These are phyloP conservation scores for Xylaria flabelliformis DNA, from an alignment of 495 filamentous ascomycete genomes.

Conservation along the genomic window DNA sequence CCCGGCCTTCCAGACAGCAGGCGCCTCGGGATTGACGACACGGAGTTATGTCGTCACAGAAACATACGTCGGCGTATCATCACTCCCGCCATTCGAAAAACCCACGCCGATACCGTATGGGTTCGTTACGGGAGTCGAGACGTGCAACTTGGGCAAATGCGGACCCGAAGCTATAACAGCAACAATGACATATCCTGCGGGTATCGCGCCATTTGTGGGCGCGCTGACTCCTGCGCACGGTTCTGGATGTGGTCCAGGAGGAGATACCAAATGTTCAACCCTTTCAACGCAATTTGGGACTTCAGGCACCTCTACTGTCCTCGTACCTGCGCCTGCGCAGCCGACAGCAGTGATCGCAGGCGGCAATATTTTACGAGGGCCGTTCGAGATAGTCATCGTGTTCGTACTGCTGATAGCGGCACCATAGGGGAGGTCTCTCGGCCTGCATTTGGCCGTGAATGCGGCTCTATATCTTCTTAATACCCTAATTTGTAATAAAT, in stretches of 20 bases:
- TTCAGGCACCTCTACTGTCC: not conserved
- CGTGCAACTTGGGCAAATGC: slow-evolving; percentile 5
- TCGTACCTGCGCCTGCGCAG: not conserved
- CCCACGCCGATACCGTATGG: slow-evolving; percentile 20
- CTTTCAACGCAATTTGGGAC: not conserved
- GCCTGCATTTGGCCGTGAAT: not conserved
- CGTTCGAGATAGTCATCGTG: not conserved
- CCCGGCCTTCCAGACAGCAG: slow-evolving; percentile 3
- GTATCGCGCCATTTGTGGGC: not conserved
- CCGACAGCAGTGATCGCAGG: not conserved
- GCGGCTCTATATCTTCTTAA: not conserved
- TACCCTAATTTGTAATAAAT: not conserved
- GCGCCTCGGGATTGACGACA: not conserved
- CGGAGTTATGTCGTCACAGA: slow-evolving; percentile 21
- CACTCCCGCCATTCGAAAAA: slow-evolving; percentile 10
- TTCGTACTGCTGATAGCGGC: slow-evolving; percentile 8
- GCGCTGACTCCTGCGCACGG: not conserved
- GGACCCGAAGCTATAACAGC: slow-evolving; percentile 4
- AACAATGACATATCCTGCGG: slow-evolving; percentile 19
- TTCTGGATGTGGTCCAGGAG: not conserved
- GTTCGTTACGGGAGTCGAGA: slow-evolving; percentile 13
- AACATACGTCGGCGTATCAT: slow-evolving; percentile 24
- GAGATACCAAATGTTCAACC: not conserved
- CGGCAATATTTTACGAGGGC: not conserved
- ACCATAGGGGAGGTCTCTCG: not conserved